phyloP scores from a whole-genome alignment of 73 alveolate genomes.

The Paramecium primaurelia region DNA sequence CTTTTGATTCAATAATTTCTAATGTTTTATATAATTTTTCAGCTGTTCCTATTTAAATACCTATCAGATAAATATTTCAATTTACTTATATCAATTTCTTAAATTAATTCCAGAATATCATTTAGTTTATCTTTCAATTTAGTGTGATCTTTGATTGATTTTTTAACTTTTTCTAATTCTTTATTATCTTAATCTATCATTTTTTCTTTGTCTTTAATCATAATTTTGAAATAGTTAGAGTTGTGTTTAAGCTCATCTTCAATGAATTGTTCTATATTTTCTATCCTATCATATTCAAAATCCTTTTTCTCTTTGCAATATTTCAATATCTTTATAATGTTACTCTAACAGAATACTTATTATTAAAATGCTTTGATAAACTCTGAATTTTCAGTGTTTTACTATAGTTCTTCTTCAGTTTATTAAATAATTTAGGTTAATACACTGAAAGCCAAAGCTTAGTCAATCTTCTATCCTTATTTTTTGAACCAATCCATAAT shows the following conservation, averaged over 20 bases:
- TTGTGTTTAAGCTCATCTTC: neutral
- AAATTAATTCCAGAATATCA: neutral
- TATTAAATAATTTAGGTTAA: neutral
- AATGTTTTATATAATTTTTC: constrained; percentile 21
- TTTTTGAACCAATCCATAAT: neutral
- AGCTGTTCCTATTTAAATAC: neutral
- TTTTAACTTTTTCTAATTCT: constrained; percentile 27
- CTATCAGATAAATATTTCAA: neutral
- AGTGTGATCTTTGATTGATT: neutral
- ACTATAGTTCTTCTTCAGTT: neutral
- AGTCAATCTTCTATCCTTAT: neutral
- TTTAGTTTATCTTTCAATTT: neutral
- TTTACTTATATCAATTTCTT: neutral
- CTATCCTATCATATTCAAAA: neutral
- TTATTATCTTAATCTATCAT: constrained; percentile 31
- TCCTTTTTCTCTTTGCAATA: neutral
- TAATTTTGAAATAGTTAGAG: neutral
- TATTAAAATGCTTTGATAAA: neutral
- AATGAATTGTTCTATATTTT: neutral
- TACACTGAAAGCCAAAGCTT: neutral
- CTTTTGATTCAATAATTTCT: constrained; percentile 30
- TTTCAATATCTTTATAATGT: neutral
- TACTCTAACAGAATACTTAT: neutral
- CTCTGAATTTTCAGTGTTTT: neutral
- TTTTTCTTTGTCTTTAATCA: constrained; percentile 46